Evolutionary conservation across 2,329 filamentous ascomycete genomes (phyloP).

Genomic region (Arthrobotrys entomopaga): DNA sequence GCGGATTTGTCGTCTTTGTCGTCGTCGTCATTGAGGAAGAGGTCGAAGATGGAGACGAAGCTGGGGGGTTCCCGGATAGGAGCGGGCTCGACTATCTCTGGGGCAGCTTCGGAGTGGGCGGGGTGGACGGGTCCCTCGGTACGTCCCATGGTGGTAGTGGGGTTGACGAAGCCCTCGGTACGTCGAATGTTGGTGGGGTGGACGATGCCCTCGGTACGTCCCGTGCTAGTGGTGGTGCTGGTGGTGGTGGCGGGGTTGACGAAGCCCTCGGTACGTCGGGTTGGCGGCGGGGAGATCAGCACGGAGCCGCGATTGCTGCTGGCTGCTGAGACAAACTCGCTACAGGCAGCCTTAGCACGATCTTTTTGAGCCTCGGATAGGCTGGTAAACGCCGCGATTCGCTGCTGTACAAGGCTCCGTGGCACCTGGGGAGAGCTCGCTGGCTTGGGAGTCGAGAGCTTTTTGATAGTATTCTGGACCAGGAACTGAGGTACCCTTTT

Average conservation of each 20-base stretch:
- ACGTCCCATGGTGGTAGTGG: conserved; percentile 3
- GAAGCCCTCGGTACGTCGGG: conserved; percentile 8
- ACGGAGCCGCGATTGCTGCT: not conserved
- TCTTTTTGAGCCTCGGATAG: conserved; percentile 20
- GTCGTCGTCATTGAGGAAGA: not conserved
- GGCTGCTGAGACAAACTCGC: not conserved
- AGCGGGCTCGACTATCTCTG: not conserved
- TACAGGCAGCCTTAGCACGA: conserved; percentile 10
- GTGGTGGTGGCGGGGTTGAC: not conserved
- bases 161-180: conserved; percentile 5
- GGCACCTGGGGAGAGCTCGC: not conserved
- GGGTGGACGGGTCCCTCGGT: conserved; percentile 1
- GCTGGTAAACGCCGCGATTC: conserved; percentile 29
- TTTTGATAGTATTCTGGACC: conserved; percentile 9
- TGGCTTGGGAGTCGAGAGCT: conserved; percentile 7
- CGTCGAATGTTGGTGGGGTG: not conserved
- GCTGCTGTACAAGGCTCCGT: conserved; percentile 25
- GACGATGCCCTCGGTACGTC: not conserved
- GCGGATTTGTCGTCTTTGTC: not conserved
- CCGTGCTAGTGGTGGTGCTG: too few relatives aligned
- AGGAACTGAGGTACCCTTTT: conserved; percentile 23
- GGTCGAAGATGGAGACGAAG: not conserved
- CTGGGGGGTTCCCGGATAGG: not conserved
- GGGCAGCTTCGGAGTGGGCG: not conserved
- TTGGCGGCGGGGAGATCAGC: not conserved